These are phyloP conservation scores for Clarireedia hainanense DNA, from an alignment of 2,329 filamentous ascomycete genomes.

Conservation along the genomic window DNA sequence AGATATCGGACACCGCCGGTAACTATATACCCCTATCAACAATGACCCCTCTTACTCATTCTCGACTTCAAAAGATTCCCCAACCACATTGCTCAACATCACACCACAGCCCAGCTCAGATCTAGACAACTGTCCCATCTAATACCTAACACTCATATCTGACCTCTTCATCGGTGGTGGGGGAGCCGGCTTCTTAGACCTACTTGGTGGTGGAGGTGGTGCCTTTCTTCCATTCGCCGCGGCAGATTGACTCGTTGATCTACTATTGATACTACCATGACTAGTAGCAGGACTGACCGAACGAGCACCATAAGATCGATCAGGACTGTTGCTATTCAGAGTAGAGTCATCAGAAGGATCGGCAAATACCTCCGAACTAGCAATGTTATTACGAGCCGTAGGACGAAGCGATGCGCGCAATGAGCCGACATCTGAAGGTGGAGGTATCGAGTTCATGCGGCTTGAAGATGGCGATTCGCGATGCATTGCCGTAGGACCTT, in stretches of 20 bases:
- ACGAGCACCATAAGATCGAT: constrained; percentile 39
- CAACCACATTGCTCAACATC: neutral
- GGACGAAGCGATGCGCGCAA: constrained; percentile 31
- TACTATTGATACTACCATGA: constrained; percentile 41
- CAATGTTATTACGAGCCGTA: constrained; percentile 10
- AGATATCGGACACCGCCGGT: too few species aligned
- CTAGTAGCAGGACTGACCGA: constrained; percentile 47
- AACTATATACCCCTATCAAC: neutral
- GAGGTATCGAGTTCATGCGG: constrained; percentile 39
- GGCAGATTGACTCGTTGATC: constrained; percentile 40
- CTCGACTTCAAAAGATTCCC: neutral
- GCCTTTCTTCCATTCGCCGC: constrained; percentile 37
- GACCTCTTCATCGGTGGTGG: constrained; percentile 56
- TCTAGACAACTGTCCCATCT: neutral
- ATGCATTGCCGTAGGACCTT: constrained; percentile 44
- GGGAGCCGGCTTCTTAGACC: constrained; percentile 59
- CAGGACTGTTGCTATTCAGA: constrained; percentile 41
- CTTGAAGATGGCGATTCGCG: constrained; percentile 42
- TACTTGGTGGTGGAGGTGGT: constrained; percentile 54
- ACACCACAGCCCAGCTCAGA: neutral
- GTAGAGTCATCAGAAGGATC: constrained; percentile 43
- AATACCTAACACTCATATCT: constrained; percentile 18
- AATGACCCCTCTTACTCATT: neutral
- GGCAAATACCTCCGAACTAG: constrained; percentile 37
- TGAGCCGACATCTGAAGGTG: constrained; percentile 35